Conservation (phyloP, 176 grass and related monocot genomes). For the Elymus sibiricus region DNA sequence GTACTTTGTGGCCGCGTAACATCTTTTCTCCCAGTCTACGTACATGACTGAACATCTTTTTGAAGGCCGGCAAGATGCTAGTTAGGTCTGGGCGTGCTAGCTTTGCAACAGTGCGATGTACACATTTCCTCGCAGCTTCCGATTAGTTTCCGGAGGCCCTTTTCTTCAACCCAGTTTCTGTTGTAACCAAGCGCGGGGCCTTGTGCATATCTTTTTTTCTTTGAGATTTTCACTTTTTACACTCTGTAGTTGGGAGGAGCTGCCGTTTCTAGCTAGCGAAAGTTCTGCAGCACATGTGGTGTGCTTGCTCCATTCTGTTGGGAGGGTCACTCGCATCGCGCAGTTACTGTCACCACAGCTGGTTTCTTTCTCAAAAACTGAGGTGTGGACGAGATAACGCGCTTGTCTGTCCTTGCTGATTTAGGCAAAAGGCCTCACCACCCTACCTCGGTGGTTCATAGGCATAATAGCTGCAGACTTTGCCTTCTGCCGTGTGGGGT, state of each 20-base stretch:
- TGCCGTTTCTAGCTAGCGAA: slow-evolving; percentile 20
- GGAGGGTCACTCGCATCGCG: background rate
- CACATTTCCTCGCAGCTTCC: no score
- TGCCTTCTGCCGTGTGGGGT: background rate
- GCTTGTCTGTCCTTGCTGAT: background rate
- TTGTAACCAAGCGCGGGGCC: no score
- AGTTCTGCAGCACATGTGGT: background rate
- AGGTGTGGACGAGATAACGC: background rate
- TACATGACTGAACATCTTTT: background rate
- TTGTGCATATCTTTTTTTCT: background rate
- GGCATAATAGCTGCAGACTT: background rate
- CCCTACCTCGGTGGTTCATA: background rate
- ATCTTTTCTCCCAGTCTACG: background rate
- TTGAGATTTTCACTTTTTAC: background rate
- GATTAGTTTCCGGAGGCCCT: no score
- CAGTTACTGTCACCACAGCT: slow-evolving; percentile 11
- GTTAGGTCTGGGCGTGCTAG: background rate
- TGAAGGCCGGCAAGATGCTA: background rate
- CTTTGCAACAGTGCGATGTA: background rate
- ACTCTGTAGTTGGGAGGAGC: background rate
- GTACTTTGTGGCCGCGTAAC: background rate
- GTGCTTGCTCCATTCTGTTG: background rate
- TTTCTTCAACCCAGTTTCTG: no score
- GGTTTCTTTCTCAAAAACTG: background rate
- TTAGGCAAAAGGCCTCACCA: background rate